Evolutionary conservation across 2,329 filamentous ascomycete genomes (phyloP).

Genomic region (Epichloe glyceriae): DNA sequence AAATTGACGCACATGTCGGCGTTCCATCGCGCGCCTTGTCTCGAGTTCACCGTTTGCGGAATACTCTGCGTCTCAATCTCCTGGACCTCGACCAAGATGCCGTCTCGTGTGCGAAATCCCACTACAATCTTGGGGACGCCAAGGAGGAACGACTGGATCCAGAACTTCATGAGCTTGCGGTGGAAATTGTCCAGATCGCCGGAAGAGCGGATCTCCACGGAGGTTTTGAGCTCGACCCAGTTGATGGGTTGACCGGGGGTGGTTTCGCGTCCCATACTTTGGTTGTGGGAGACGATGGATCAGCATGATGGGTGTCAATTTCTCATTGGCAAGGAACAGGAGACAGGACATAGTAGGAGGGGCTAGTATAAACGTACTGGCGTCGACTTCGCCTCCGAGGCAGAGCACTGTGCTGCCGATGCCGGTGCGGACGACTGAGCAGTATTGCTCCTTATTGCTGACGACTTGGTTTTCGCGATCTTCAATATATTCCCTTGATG

Average conservation of each 20-base stretch:
- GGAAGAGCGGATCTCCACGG: conserved; percentile 54
- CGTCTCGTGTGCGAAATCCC: conserved; percentile 64
- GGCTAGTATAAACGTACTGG: conserved; percentile 35
- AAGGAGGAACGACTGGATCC: conserved; percentile 91
- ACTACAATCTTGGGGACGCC: conserved; percentile 87
- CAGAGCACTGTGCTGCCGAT: conserved; percentile 65
- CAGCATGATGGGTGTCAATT: neutral
- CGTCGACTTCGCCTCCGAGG: conserved; percentile 88
- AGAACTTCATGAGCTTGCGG: conserved; percentile 85
- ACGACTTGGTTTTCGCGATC: conserved; percentile 56
- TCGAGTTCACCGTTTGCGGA: conserved; percentile 58
- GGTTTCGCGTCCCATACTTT: conserved; percentile 78
- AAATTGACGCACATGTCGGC: conserved; percentile 93
- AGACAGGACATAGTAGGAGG: neutral
- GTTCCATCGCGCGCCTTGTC: conserved; percentile 64
- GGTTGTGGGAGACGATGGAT: neutral
- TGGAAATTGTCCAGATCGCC: conserved; percentile 67
- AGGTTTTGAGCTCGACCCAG: conserved; percentile 93
- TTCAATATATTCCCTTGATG: conserved; percentile 66
- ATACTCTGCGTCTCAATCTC: conserved; percentile 72
- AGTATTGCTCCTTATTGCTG: conserved; percentile 89
- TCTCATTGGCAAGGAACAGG: neutral
- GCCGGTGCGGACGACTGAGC: conserved; percentile 80
- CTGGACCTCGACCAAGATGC: conserved; percentile 58
- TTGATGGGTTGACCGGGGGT: conserved; percentile 54